Percentiles rank a stretch among this genome's conserved stretches.
phyloP scores from a whole-genome alignment of 306 rosid species.

The Benincasa hispida region DNA sequence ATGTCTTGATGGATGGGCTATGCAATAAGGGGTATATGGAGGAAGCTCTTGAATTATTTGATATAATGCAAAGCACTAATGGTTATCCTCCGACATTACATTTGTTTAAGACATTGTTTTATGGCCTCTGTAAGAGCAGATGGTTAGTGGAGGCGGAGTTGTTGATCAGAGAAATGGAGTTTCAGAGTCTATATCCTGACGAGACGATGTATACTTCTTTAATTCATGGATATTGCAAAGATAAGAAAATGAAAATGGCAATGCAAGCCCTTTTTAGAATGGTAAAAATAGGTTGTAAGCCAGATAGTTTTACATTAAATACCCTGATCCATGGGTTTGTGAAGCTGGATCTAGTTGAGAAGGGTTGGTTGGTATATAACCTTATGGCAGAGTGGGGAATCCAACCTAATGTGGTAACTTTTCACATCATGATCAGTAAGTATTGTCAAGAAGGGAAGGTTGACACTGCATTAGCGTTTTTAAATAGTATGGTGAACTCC shows the following conservation, averaged over 20 bases:
- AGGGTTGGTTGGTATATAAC: constrained; percentile 24
- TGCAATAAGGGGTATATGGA: constrained; percentile 24
- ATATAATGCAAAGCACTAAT: constrained; percentile 13
- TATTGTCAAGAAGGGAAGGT: constrained; percentile 20
- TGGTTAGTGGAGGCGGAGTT: constrained; percentile 28
- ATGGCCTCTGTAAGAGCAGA: constrained; percentile 31
- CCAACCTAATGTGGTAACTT: constrained; percentile 23
- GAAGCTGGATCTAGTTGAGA: constrained; percentile 22
- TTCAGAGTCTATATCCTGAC: constrained; percentile 23
- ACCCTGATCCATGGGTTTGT: constrained; percentile 28
- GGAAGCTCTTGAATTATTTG: constrained; percentile 32
- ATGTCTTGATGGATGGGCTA: constrained; percentile 25
- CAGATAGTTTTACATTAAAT: constrained; percentile 26
- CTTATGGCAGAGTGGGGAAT: constrained; percentile 32
- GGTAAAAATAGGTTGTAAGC: constrained; percentile 28
- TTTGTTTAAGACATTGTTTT: constrained; percentile 26
- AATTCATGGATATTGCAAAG: constrained; percentile 24
- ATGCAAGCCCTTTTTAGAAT: constrained; percentile 29
- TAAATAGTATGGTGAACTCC: constrained; percentile 15
- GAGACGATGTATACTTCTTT: constrained; percentile 33
- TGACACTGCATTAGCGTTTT: constrained; percentile 21
- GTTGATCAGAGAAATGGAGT: constrained; percentile 27
- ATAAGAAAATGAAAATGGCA: constrained; percentile 32
- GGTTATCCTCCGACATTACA: constrained; percentile 21
- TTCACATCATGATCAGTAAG: constrained; percentile 24